Evolutionary conservation across 2,329 filamentous ascomycete species (phyloP), one percentile per base, ranked within the genome.

Genomic region (Aaosphaeria arxii): DNA sequence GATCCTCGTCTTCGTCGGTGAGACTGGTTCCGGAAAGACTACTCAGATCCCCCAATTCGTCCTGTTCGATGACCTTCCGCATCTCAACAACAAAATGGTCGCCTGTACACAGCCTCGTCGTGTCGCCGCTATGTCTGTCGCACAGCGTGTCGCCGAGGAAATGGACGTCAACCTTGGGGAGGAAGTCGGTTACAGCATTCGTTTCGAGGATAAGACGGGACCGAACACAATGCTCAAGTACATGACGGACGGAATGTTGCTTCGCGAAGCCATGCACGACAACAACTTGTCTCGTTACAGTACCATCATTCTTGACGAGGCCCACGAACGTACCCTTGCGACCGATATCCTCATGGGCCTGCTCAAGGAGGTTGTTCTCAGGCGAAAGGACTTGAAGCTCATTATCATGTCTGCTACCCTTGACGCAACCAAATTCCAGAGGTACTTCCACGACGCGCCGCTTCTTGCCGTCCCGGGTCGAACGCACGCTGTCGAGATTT

Each of bases 31-130:
- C 57, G 94, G 94, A 76, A 99, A 99, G 78, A 99, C 94, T 4
- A 99, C 94, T 0, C 94, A 99, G 77, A 97, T 99, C 52, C 94
- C 94, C 2, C 94, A 99, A 71, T 99, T 96, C 71, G 92, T 99
- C 57, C 84, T 99, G 38, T 97, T 88, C 78, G 94, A 99, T 74
- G 94, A 99, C 72, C 81, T 96, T 31, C 92, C 94, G 29, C 89
- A 97, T 63, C 77, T 84, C 54, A 85, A 86, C 59, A 82, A 84
- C 68, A 96, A 96, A 77, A 86, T 96, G 73, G 87, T 99, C 50
- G 94, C 92, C 49, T 99, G 94, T 79, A 99, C 94, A 5, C 94
- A 99, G 73, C 94, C 94, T 44, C 89, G 94, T 67, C 90, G 94
- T 79, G 94, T 97, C 7, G 94, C 94, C 29, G 94, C 94, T 53